Percentiles rank a stretch among this genome's conserved stretches.
Conservation (phyloP, 2,329 filamentous ascomycete species). For the Onygenales sp. region DNA sequence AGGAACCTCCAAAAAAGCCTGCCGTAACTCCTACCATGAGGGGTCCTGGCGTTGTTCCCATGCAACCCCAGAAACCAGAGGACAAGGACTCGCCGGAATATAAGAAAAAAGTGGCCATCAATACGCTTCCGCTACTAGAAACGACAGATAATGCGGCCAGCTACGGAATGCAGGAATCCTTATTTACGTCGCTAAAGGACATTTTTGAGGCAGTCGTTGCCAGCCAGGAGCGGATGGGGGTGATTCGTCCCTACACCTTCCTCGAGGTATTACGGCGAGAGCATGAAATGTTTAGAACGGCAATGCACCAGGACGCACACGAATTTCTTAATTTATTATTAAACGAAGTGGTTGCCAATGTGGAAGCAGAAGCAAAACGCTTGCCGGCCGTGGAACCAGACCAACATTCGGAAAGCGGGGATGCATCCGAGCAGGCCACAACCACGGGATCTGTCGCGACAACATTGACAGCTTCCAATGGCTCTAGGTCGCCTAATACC, state of each 20-base stretch:
- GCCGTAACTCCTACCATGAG: slow-evolving; percentile 10
- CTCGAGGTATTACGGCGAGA: slow-evolving; percentile 87
- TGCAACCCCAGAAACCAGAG: slow-evolving; percentile 60
- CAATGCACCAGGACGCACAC: slow-evolving; percentile 97
- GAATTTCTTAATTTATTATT: slow-evolving; percentile 90
- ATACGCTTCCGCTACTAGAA: slow-evolving; percentile 77
- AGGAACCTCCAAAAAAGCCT: slow-evolving; percentile 41
- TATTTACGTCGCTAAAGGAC: slow-evolving; percentile 91
- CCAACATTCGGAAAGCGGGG: slow-evolving; percentile 32
- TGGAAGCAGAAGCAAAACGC: slow-evolving; percentile 69
- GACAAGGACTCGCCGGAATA: slow-evolving; percentile 95
- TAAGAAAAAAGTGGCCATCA: slow-evolving; percentile 92
- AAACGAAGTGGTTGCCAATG: slow-evolving; percentile 92
- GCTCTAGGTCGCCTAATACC: slow-evolving; percentile 50
- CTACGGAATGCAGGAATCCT: slow-evolving; percentile 89
- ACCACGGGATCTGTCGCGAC: slow-evolving; percentile 29
- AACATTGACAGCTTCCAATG: slow-evolving; percentile 20
- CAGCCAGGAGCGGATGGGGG: slow-evolving; percentile 71
- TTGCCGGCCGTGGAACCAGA: slow-evolving; percentile 23
- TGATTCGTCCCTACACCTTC: slow-evolving; percentile 85
- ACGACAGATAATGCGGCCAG: slow-evolving; percentile 69
- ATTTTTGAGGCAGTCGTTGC: slow-evolving; percentile 87
- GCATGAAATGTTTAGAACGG: slow-evolving; percentile 93
- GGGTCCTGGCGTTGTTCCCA: slow-evolving; percentile 16
- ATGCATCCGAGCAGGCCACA: slow-evolving; percentile 43